Evolutionary conservation across 1,284 basidiomycete species (phyloP).

Genomic region (Pascua sp.): DNA sequence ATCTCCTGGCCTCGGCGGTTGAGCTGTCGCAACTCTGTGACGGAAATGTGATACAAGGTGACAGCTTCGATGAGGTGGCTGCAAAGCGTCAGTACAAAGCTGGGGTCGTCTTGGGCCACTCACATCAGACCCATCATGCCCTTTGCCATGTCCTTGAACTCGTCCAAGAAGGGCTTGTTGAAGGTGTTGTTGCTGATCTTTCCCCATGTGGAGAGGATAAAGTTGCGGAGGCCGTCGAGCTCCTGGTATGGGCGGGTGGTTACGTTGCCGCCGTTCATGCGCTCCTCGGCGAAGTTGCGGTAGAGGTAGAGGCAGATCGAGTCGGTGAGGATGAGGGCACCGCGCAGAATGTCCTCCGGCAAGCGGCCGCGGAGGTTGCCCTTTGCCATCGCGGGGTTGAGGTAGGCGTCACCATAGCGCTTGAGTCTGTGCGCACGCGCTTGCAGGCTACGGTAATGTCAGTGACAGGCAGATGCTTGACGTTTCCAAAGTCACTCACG

Average conservation of each 20-base stretch:
- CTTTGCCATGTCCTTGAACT: constrained; percentile 24
- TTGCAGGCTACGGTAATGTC: constrained; percentile 16
- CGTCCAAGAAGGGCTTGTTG: constrained; percentile 6
- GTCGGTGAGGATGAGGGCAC: constrained; percentile 51
- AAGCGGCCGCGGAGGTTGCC: constrained; percentile 21
- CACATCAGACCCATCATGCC: constrained; percentile 47
- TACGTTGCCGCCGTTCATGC: constrained; percentile 28
- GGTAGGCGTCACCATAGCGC: constrained; percentile 42
- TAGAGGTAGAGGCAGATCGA: constrained; percentile 53
- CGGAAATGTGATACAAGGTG: constrained; percentile 31
- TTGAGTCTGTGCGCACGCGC: constrained; percentile 34
- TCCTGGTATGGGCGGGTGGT: constrained; percentile 28
- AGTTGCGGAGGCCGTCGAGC: constrained; percentile 31
- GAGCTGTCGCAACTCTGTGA: constrained; percentile 31
- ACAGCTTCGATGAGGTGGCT: constrained; percentile 48
- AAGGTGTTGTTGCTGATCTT: constrained; percentile 14
- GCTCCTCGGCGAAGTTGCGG: constrained; percentile 54
- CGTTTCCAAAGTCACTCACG: not conserved
- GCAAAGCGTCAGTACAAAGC: not conserved
- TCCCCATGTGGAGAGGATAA: constrained; percentile 36
- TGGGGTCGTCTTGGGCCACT: constrained; percentile 14
- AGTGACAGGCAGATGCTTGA: not conserved
- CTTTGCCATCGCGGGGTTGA: constrained; percentile 22
- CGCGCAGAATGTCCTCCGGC: constrained; percentile 36
- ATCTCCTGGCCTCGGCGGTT: constrained; percentile 27